Percentiles rank a stretch among this genome's conserved stretches.
Evolutionary conservation across 768 basidiomycete species (phyloP).

Genomic region (Lactifluus pinguis): DNA sequence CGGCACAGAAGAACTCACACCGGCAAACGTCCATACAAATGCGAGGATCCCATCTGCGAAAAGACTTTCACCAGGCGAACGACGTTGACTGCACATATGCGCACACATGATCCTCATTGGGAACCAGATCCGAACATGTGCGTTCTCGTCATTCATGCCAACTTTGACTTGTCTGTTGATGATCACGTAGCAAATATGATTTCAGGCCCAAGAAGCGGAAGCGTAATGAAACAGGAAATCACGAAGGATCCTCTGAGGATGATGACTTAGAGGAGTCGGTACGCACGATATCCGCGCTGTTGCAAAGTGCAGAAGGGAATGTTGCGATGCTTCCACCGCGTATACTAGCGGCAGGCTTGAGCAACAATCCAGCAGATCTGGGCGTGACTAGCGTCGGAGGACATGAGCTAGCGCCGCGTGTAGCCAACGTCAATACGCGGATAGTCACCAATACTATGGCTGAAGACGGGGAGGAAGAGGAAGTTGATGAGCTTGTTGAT

Average conservation of each 20-base stretch:
- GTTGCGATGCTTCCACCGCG: conserved; percentile 9
- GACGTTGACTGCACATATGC: conserved; percentile 81
- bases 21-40: conserved; percentile 80
- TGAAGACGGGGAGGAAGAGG: conserved; percentile 41
- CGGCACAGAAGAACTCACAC: conserved; percentile 87
- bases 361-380: conserved; percentile 8
- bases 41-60: conserved; percentile 72
- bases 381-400: not conserved
- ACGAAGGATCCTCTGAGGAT: conserved; percentile 28
- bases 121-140: conserved; percentile 78
- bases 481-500: conserved; percentile 29
- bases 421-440: conserved; percentile 73
- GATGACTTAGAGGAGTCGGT: conserved; percentile 67
- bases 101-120: conserved; percentile 78
- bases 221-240: conserved; percentile 38
- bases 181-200: conserved; percentile 53
- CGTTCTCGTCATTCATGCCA: conserved; percentile 25
- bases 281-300: conserved; percentile 62
- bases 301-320: conserved; percentile 37
- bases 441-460: conserved; percentile 67
- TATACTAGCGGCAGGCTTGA: conserved; percentile 2
- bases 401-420: conserved; percentile 42
- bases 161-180: conserved; percentile 1
- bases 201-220: conserved; percentile 61
- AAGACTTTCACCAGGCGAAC: conserved; percentile 85